Conservation (phyloP, 352 stramenopile genomes). For the Blastocystis sp. region DNA sequence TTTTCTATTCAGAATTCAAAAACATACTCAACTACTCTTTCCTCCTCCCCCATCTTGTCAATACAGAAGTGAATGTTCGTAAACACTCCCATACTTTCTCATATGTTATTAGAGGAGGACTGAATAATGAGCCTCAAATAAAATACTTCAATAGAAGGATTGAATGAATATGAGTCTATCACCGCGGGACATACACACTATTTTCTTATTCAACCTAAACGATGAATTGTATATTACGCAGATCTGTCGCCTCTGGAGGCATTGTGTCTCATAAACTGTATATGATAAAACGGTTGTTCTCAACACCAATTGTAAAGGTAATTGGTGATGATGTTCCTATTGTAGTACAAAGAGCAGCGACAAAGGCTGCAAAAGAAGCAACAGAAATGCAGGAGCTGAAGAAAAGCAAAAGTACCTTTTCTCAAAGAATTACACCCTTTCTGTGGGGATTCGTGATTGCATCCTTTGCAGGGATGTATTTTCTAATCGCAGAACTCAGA, state of each 20-base stretch:
- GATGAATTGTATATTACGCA: neutral
- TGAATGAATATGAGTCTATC: neutral
- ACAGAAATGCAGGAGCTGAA: neutral
- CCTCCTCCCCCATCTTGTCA: neutral
- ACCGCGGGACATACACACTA: neutral
- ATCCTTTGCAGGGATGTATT: constrained; percentile 34
- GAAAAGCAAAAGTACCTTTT: constrained; percentile 24
- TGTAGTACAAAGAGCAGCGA: neutral
- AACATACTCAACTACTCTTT: neutral
- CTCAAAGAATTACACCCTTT: constrained; percentile 21
- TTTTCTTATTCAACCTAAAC: neutral
- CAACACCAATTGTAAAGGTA: constrained; percentile 13
- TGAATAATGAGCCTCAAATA: too few species aligned
- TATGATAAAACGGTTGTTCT: neutral
- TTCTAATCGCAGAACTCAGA: neutral
- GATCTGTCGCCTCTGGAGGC: neutral
- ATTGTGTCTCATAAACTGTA: neutral
- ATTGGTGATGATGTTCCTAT: constrained; percentile 9
- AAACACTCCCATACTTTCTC: neutral
- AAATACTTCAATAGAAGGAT: too few species aligned
- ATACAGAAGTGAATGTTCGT: constrained; percentile 4
- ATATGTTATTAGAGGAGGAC: neutral
- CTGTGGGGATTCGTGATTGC: constrained; percentile 22
- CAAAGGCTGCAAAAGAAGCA: constrained; percentile 37
- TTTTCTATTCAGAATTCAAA: neutral